Evolutionary conservation across 1,284 basidiomycete species (phyloP).

Genomic region (Cutaneotrichosporon curvatum): DNA sequence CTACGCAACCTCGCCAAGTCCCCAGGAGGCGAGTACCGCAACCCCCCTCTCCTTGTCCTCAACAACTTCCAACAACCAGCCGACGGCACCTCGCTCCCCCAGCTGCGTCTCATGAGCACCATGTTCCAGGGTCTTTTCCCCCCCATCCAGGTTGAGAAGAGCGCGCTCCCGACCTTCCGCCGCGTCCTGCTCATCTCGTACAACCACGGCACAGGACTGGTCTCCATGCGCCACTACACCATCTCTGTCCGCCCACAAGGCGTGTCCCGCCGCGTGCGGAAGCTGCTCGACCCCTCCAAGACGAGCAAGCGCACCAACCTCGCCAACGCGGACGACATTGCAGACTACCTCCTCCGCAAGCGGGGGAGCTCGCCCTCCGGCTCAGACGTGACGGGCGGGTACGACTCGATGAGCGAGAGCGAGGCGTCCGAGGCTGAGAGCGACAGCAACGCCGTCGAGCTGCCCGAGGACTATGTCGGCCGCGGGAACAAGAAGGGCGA

Average conservation of each 20-base stretch:
- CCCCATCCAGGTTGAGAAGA: conserved; percentile 55
- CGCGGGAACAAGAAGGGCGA: conserved; percentile 86
- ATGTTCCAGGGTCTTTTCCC: conserved; percentile 53
- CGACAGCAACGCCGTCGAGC: conserved; percentile 61
- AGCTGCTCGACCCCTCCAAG: conserved; percentile 57
- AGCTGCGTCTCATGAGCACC: conserved; percentile 50
- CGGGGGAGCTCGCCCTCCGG: conserved; percentile 46
- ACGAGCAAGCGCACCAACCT: conserved; percentile 55
- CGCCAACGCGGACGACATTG: conserved; percentile 83
- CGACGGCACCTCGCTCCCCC: conserved; percentile 44
- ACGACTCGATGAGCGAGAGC: conserved; percentile 65
- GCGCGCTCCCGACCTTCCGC: conserved; percentile 74
- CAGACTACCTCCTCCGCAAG: conserved; percentile 82
- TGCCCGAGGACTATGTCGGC: conserved; percentile 90
- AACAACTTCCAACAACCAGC: conserved; percentile 49
- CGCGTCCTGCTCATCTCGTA: conserved; percentile 91
- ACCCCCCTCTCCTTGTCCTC: conserved; percentile 48
- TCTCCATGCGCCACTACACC: conserved; percentile 90
- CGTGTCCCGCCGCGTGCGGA: conserved; percentile 83
- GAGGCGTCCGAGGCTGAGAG: conserved; percentile 65
- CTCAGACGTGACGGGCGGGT: conserved; percentile 53
- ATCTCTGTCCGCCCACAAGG: conserved; percentile 94
- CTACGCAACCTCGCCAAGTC: conserved; percentile 44
- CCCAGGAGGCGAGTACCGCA: conserved; percentile 44
- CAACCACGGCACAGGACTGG: conserved; percentile 73